Evolutionary conservation across 129 eudicot genomes (phyloP), one percentile per base, ranked within the genome.

Genomic region (Lactuca sativa): DNA sequence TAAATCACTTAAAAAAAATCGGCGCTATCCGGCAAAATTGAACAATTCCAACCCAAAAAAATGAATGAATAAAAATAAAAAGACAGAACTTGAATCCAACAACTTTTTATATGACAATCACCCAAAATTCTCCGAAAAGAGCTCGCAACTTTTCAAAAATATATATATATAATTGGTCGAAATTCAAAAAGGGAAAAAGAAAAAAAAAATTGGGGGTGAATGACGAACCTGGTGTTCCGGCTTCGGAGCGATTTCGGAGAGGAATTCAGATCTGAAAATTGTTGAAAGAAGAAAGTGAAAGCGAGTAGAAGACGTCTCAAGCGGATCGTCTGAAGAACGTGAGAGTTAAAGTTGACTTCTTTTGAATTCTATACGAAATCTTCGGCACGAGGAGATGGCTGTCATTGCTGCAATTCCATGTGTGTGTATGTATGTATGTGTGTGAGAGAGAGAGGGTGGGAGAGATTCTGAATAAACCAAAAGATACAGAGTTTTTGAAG

Each of bases 191-290:
- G 1, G 30, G 30, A 25, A 25, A 25, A 25, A 25, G 30, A 25
- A 25, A 25, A 25, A 25, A 25, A 25, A 21, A 16, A 55, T 3
- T 9, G 54, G 53, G 52, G 51, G 18, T 38, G 4, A 56, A 25
- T 17, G 21, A 13, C 41, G 74, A 55, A 69, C 74, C 74, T 69
- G 54, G 40, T 41, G 63, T 18, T 14, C 36, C n/a, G n/a, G 52
- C 7, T 38, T 25, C 18, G 51, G 64, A 37, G 7, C 14, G 30
- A 33, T 7, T 38, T 25, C 37, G 51, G 54, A 37, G 3, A 13
- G 51, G 74, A 37, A 55, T 69, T 69, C 30, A 69, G 74, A 69
- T 69, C 74, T 41, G 54, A 13, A 56, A 56, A 3, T 56, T 69
- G 64, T 55, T 38, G 52, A 55, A 17, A 6, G 34, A 15, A 54